phyloP scores from a whole-genome alignment of 1,284 basidiomycete species.

The Lignosus rhinocerotis region DNA sequence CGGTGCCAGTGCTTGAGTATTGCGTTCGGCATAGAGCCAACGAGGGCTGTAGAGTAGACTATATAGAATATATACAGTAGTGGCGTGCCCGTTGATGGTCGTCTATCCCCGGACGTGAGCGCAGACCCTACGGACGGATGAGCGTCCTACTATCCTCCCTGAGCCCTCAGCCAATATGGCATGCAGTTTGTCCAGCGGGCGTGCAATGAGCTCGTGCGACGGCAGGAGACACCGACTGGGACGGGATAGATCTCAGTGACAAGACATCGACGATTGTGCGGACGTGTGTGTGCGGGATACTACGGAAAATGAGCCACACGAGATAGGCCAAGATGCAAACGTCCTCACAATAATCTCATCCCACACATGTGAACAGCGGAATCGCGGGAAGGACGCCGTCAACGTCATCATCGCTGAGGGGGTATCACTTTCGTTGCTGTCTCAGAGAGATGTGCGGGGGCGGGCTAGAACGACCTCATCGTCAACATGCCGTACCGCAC shows the following conservation, averaged over 20 bases:
- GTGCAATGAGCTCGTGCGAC: neutral
- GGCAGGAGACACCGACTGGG: neutral
- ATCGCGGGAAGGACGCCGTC: neutral
- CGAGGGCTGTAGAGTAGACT: neutral
- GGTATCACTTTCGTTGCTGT: slow-evolving; percentile 6
- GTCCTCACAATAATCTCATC: neutral
- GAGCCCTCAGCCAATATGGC: no score
- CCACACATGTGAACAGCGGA: neutral
- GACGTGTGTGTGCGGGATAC: neutral
- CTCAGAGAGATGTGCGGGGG: slow-evolving; percentile 15
- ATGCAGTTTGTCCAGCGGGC: no score
- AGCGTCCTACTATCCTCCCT: no score
- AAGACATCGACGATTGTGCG: neutral
- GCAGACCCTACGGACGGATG: no score
- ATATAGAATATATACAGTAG: neutral
- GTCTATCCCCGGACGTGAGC: no score
- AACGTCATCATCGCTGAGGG: slow-evolving; percentile 6
- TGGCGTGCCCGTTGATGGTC: no score
- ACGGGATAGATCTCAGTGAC: neutral
- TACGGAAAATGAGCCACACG: neutral
- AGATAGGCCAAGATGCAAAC: neutral
- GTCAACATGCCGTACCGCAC: neutral
- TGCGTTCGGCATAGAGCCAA: no score
- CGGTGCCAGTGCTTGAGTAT: no score
- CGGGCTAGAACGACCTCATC: slow-evolving; percentile 1